A percentile compares a stretch with the other conserved stretches of the same genome.
Conservation (phyloP, 2,329 filamentous ascomycete genomes). For the Aspergillus novofumigatus region DNA sequence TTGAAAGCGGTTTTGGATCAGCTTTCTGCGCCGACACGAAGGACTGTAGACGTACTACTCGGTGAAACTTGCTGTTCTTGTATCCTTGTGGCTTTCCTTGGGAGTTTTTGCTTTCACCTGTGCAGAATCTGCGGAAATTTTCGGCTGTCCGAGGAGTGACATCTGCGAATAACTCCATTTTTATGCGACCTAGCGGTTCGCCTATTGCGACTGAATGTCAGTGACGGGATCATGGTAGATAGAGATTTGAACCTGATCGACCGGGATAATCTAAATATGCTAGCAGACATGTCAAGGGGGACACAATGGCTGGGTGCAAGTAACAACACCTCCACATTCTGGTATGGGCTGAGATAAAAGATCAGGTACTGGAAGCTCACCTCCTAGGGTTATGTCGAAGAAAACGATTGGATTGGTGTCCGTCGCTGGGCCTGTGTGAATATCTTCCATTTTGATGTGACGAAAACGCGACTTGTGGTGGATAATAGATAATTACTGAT, state of each 20-base stretch:
- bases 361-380: slow-evolving; percentile 27
- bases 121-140: slow-evolving; percentile 97
- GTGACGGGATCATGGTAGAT: neutral
- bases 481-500: neutral
- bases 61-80: slow-evolving; percentile 91
- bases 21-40: neutral
- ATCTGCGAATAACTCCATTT: slow-evolving; percentile 85
- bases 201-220: slow-evolving; percentile 50
- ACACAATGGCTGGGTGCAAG: neutral
- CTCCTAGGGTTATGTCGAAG: slow-evolving; percentile 46
- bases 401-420: slow-evolving; percentile 45
- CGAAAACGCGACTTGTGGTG: neutral
- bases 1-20: slow-evolving; percentile 31
- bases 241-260: neutral
- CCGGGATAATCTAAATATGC: neutral
- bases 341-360: neutral
- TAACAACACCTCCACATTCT: neutral
- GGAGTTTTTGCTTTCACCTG: slow-evolving; percentile 79
- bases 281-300: neutral
- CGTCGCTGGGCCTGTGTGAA: neutral
- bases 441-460: neutral
- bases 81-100: slow-evolving; percentile 82
- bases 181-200: slow-evolving; percentile 79
- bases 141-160: slow-evolving; percentile 83
- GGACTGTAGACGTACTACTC: slow-evolving; percentile 63